Base-by-base conservation (phyloP, 169 alveolate species). In the Blepharisma undulans region DNA sequence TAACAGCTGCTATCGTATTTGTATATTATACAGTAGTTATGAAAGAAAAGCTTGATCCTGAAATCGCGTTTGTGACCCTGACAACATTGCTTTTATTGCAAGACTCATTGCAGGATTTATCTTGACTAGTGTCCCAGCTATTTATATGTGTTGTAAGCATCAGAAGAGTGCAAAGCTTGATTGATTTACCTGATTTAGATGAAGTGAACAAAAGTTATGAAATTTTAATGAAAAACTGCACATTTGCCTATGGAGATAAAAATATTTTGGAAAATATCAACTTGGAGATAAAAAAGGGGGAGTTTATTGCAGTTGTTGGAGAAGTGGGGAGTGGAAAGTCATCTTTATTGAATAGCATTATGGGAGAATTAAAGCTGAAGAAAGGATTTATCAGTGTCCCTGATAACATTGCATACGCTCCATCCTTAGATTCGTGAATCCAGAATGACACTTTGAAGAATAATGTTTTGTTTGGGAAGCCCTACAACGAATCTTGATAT, bases 241-340 rank as follows among this genome's bases (percentile, higher is more conserved):
- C 61, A 10, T 71, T 72, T 21, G 59, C 72, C 3, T 66, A 86
- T n/a, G 80, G 82, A 8, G 91, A 86, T 5, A 66, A 86, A 36
- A 4, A 33, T 25, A 81, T 91, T n/a, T 48, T 93, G 8, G 34
- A 90, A n/a, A 89, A 92, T 29, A 94, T 96, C 36, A 91, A 89
- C 72, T 77, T 96, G 60, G 88, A 87, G 76, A 88, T 95, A 0
- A 72, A 89, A 59, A 89, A 93, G 84, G 97, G 97, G 33, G 95
- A 95, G 88, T 93, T 93, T 48, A 80, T 97, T 16, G 97, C 94
- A 18, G 93, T 97, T 18, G 92, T 95, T 86, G 98, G 98, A 7
- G 93, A 93, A 32, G 96, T 96, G 74, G 98, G 98, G 18, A 93
- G 97, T 16, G 98, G 98, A 5, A 97, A 97, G 90, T 89, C 97